phyloP scores from a whole-genome alignment of 768 basidiomycete genomes.

The Tricholoma bakamatsutake region DNA sequence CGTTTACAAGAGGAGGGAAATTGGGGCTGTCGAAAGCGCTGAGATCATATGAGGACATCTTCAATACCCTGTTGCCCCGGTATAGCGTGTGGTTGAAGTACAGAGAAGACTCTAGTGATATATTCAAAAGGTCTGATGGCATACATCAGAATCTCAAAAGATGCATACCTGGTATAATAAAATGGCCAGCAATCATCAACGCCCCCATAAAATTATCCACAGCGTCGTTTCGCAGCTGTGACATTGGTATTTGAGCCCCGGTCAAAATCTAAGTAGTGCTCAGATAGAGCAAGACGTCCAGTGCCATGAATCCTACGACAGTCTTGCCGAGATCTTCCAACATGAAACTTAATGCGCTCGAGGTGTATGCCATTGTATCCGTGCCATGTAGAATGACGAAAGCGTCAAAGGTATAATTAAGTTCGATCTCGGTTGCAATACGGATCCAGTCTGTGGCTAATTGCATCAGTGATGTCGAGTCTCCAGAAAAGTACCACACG shows the following conservation, averaged over 20 bases:
- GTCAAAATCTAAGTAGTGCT: constrained; percentile 63
- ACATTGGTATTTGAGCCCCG: constrained; percentile 90
- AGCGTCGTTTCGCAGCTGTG: constrained; percentile 89
- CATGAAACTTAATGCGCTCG: constrained; percentile 85
- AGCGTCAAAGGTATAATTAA: constrained; percentile 89
- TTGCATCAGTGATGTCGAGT: constrained; percentile 1
- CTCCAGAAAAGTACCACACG: constrained; percentile 2
- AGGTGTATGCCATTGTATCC: constrained; percentile 87
- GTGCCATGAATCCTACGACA: constrained; percentile 44
- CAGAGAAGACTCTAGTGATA: constrained; percentile 61
- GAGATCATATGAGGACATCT: constrained; percentile 76
- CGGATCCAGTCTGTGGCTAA: constrained; percentile 72
- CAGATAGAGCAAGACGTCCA: neutral
- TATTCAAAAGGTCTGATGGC: neutral
- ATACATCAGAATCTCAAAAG: neutral
- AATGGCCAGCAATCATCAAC: constrained; percentile 84
- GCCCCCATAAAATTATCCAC: constrained; percentile 91
- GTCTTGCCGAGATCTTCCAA: constrained; percentile 92
- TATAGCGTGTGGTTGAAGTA: constrained; percentile 90
- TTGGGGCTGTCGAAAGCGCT: constrained; percentile 85
- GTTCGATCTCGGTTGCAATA: constrained; percentile 87
- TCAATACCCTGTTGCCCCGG: constrained; percentile 81
- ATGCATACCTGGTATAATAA: constrained; percentile 78
- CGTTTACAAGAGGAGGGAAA: constrained; percentile 75
- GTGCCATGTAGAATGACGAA: constrained; percentile 90